A percentile compares a stretch with the other conserved stretches of the same genome.
Conservation (phyloP, 1,284 basidiomycete genomes). For the Heliocybe sulcata region DNA sequence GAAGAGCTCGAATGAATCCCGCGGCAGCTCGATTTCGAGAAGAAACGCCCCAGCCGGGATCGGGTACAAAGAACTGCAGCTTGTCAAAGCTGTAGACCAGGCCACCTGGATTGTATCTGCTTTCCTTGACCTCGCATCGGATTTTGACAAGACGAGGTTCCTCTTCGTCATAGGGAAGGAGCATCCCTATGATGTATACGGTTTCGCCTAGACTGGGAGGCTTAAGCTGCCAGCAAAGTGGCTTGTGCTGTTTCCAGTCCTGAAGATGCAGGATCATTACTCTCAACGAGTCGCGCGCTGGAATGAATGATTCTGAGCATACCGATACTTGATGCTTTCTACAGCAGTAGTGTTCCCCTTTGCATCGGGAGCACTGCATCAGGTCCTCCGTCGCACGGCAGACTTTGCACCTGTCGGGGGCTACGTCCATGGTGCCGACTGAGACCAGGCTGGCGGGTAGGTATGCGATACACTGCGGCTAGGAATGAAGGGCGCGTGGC, state of each 20-base stretch:
- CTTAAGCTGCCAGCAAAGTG: not conserved
- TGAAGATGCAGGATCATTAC: not conserved
- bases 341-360: not conserved
- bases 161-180: not conserved
- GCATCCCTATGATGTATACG: not conserved
- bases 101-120: not conserved
- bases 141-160: not conserved
- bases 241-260: not conserved
- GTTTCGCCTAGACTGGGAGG: not conserved
- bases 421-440: not conserved
- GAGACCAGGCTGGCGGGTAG: too few species aligned
- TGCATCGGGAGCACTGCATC: not conserved
- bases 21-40: too few species aligned
- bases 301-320: too few species aligned
- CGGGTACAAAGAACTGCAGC: too few species aligned
- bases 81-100: too few species aligned
- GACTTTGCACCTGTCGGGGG: not conserved
- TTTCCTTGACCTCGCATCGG: not conserved
- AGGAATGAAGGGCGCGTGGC: too few species aligned
- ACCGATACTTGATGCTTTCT: not conserved
- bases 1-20: too few species aligned
- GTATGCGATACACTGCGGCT: too few species aligned
- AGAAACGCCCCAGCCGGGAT: too few species aligned
- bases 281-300: not conserved
- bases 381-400: not conserved